phyloP scores from a whole-genome alignment of 768 basidiomycete genomes.

The Sporobolomyces roseus region DNA sequence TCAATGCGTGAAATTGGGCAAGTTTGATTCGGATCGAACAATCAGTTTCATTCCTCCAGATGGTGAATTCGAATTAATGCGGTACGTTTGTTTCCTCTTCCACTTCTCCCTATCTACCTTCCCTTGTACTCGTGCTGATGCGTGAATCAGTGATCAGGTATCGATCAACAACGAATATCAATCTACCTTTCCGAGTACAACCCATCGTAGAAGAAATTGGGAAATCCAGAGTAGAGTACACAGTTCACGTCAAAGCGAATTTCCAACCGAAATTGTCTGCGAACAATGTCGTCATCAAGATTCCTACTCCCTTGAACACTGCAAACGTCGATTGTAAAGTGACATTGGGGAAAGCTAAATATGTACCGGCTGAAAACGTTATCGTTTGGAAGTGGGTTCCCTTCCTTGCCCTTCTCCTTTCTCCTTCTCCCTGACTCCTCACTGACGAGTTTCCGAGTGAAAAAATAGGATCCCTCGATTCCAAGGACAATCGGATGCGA shows the following conservation, averaged over 20 bases:
- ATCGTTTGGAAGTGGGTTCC: conserved; percentile 94
- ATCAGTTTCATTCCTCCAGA: conserved; percentile 98
- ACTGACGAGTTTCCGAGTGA: no score
- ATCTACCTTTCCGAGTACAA: conserved; percentile 82
- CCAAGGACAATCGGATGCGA: conserved; percentile 87
- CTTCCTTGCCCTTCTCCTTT: background rate
- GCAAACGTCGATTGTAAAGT: conserved; percentile 89
- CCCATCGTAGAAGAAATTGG: conserved; percentile 90
- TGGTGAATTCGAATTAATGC: conserved; percentile 98
- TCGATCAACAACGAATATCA: conserved; percentile 91
- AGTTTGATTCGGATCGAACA: conserved; percentile 87
- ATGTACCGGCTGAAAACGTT: conserved; percentile 90
- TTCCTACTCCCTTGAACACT: conserved; percentile 94
- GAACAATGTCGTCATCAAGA: conserved; percentile 82
- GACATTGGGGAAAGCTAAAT: conserved; percentile 90
- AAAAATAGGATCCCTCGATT: conserved; percentile 85
- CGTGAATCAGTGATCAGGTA: conserved; percentile 58
- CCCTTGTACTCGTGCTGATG: background rate
- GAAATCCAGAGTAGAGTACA: conserved; percentile 84
- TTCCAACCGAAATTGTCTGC: conserved; percentile 90
- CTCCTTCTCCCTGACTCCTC: no score
- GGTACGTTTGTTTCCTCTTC: conserved; percentile 54
- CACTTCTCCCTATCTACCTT: background rate
- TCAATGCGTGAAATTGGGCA: conserved; percentile 90
- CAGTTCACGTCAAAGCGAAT: conserved; percentile 77